phyloP scores from a whole-genome alignment of 495 filamentous ascomycete genomes.

The Durotheca rogersii region DNA sequence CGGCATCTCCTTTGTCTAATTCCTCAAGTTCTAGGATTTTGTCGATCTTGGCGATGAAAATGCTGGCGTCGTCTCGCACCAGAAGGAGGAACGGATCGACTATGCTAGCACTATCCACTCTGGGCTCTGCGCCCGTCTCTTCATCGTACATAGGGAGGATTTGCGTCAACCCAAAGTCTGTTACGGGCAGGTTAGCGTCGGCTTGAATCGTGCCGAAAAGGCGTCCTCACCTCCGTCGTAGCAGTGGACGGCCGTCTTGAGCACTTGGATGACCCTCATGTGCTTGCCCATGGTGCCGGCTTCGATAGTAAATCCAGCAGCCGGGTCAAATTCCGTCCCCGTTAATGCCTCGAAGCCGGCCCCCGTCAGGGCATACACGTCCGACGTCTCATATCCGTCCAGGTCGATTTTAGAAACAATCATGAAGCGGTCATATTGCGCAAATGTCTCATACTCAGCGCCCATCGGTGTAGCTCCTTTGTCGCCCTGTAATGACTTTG shows the following conservation, averaged over 20 bases:
- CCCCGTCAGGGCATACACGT: conserved; percentile 61
- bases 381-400: conserved; percentile 57
- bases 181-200: conserved; percentile 27
- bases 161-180: conserved; percentile 81
- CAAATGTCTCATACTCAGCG: conserved; percentile 51
- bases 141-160: conserved; percentile 91
- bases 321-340: conserved; percentile 84
- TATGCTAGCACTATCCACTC: conserved; percentile 78
- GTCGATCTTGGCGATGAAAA: conserved; percentile 73
- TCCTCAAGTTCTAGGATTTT: conserved; percentile 84
- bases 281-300: conserved; percentile 72
- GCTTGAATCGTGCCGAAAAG: conserved; percentile 35
- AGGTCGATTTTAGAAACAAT: conserved; percentile 64
- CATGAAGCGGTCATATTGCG: conserved; percentile 67
- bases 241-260: conserved; percentile 77
- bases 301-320: conserved; percentile 78
- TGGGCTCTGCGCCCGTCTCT: conserved; percentile 71
- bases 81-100: conserved; percentile 86
- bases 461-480: conserved; percentile 50
- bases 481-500: conserved; percentile 53
- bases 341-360: conserved; percentile 64
- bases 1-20: conserved; percentile 58
- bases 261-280: conserved; percentile 78
- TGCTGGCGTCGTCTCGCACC: conserved; percentile 75
- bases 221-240: conserved; percentile 79